Conservation (phyloP, 768 basidiomycete species). For the Phylloporus scabripes region DNA sequence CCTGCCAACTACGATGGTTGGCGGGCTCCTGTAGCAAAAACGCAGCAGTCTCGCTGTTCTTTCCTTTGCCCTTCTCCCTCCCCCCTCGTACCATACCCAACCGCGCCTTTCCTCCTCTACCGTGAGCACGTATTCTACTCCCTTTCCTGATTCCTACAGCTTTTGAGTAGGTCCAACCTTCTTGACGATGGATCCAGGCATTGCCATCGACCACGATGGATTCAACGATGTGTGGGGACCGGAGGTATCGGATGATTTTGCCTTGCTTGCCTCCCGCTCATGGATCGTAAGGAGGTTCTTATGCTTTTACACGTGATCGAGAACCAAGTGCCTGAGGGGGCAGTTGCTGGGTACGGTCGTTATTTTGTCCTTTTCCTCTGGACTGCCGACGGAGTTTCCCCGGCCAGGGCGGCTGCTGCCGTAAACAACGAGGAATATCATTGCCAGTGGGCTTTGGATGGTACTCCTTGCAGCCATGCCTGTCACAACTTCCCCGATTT, state of each 20-base stretch:
- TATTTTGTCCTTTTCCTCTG: background rate
- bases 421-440: background rate
- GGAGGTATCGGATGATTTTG: background rate
- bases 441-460: constrained; percentile 7
- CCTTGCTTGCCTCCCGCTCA: background rate
- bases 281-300: constrained; percentile 1
- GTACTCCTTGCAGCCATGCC: background rate
- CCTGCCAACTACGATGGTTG: background rate
- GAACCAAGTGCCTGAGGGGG: background rate
- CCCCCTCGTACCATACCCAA: background rate
- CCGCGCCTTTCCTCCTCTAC: background rate
- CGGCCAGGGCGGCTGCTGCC: background rate
- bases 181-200: background rate
- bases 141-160: background rate
- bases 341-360: background rate
- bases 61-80: background rate
- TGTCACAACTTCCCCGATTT: constrained; percentile 6
- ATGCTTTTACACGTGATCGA: background rate
- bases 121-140: background rate
- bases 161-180: background rate
- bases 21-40: background rate
- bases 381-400: background rate
- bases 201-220: background rate
- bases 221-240: constrained; percentile 2
- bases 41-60: background rate